phyloP scores from a whole-genome alignment of 352 stramenopile genomes.

The Phytopythium ostracodes region DNA sequence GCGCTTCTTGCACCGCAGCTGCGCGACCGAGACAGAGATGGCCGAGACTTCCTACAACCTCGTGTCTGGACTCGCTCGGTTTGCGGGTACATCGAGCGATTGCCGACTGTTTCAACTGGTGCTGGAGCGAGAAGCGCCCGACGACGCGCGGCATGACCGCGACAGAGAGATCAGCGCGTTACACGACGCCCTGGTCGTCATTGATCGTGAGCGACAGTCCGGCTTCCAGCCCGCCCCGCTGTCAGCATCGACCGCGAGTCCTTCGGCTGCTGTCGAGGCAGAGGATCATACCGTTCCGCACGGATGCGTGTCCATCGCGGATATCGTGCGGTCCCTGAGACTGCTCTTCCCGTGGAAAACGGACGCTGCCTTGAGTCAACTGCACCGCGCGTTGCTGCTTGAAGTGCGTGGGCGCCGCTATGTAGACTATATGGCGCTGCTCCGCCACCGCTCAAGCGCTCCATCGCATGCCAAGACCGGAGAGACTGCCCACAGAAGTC shows the following conservation, averaged over 20 bases:
- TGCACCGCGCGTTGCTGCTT: slow-evolving; percentile 42
- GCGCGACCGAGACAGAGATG: slow-evolving; percentile 24
- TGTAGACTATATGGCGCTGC: slow-evolving; percentile 42
- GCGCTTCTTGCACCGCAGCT: slow-evolving; percentile 33
- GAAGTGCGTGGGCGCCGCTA: slow-evolving; percentile 31
- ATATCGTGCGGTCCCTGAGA: slow-evolving; percentile 40
- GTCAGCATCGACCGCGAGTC: background rate
- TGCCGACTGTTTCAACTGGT: slow-evolving; percentile 57
- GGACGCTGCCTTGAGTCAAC: slow-evolving; percentile 28
- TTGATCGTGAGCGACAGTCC: slow-evolving; percentile 49
- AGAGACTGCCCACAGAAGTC: too few relatives aligned
- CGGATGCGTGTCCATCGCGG: slow-evolving; percentile 32
- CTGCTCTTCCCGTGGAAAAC: slow-evolving; percentile 64
- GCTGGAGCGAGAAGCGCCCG: slow-evolving; percentile 34
- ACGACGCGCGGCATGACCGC: slow-evolving; percentile 43
- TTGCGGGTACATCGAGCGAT: slow-evolving; percentile 29
- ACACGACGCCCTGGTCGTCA: slow-evolving; percentile 38
- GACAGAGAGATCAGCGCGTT: slow-evolving; percentile 34
- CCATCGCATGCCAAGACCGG: background rate
- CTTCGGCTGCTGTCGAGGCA: background rate
- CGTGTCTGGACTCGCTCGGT: slow-evolving; percentile 37
- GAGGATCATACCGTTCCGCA: slow-evolving; percentile 6
- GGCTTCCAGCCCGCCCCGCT: background rate
- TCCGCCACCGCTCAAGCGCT: slow-evolving; percentile 16
- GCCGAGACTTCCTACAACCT: slow-evolving; percentile 67